Percentiles rank a stretch among this genome's conserved stretches.
Conservation (phyloP, 2,329 filamentous ascomycete genomes). For the Sclerotinia glacialis region DNA sequence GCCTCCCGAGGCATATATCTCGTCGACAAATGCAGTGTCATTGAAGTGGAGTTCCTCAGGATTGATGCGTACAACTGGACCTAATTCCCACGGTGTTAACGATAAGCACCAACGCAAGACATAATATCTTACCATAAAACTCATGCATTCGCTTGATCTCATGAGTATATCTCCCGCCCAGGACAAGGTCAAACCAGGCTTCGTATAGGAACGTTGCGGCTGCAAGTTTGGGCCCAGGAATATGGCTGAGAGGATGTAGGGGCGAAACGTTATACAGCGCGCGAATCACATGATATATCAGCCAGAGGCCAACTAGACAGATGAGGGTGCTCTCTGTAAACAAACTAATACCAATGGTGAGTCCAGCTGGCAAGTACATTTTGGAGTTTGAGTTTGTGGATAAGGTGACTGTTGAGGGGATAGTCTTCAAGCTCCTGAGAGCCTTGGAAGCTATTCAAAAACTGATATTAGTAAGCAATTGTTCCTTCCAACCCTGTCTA, state of each 20-base stretch:
- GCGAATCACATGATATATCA: no score
- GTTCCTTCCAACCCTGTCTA: no score
- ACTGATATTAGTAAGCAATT: no score
- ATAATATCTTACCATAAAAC: slow-evolving; percentile 26
- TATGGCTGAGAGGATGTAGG: slow-evolving; percentile 28
- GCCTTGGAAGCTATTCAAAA: no score
- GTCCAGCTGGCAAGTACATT: no score
- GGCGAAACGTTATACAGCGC: no score
- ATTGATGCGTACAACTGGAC: background rate
- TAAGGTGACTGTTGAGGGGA: no score
- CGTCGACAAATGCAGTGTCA: background rate
- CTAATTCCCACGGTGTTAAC: background rate
- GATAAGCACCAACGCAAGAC: background rate
- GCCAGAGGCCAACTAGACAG: no score
- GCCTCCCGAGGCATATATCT: background rate
- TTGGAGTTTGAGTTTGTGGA: no score
- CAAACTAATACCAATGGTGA: no score
- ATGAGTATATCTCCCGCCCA: slow-evolving; percentile 23
- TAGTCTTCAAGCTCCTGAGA: no score
- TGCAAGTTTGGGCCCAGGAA: slow-evolving; percentile 33
- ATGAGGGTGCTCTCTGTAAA: no score
- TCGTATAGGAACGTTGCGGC: slow-evolving; percentile 30
- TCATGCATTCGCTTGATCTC: slow-evolving; percentile 28
- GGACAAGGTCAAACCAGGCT: slow-evolving; percentile 25
- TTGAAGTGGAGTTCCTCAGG: background rate